Evolutionary conservation across 2,329 filamentous ascomycete species (phyloP).

Genomic region (Aureobasidium sp.): DNA sequence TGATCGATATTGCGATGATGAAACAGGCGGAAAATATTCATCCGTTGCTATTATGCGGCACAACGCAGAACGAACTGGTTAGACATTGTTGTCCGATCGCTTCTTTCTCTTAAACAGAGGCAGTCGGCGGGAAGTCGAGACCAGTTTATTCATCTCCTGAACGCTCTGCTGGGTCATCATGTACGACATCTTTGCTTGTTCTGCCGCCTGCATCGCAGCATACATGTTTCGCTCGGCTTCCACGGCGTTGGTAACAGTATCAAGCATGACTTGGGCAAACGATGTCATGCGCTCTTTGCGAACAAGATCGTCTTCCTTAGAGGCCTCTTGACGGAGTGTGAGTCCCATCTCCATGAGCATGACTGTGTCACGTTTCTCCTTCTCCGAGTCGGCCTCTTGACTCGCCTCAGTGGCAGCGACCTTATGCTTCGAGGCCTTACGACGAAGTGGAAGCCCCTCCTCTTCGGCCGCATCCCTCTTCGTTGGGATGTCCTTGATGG

Average conservation of each 20-base stretch:
- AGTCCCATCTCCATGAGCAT: not conserved
- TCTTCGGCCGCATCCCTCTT: not conserved
- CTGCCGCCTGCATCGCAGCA: slow-evolving; percentile 20
- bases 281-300: slow-evolving; percentile 19
- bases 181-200: slow-evolving; percentile 19
- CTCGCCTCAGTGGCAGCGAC: not conserved
- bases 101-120: slow-evolving; percentile 6
- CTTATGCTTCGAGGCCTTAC: not conserved
- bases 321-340: slow-evolving; percentile 2
- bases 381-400: not conserved
- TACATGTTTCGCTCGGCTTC: slow-evolving; percentile 22
- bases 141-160: slow-evolving; percentile 15
- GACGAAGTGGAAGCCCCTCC: not conserved
- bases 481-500: not conserved
- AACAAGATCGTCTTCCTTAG: slow-evolving; percentile 13
- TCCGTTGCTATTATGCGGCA: not conserved
- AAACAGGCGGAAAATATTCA: not conserved
- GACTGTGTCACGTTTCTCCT: not conserved
- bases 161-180: slow-evolving; percentile 22
- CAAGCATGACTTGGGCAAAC: slow-evolving; percentile 21
- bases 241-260: slow-evolving; percentile 19
- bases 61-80: not conserved
- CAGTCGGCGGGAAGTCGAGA: slow-evolving; percentile 5
- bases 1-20: not conserved
- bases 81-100: not conserved